Evolutionary conservation across 2,329 filamentous ascomycete species (phyloP), one percentile per base, ranked within the genome.

Genomic region (Neofusicoccum parvum): DNA sequence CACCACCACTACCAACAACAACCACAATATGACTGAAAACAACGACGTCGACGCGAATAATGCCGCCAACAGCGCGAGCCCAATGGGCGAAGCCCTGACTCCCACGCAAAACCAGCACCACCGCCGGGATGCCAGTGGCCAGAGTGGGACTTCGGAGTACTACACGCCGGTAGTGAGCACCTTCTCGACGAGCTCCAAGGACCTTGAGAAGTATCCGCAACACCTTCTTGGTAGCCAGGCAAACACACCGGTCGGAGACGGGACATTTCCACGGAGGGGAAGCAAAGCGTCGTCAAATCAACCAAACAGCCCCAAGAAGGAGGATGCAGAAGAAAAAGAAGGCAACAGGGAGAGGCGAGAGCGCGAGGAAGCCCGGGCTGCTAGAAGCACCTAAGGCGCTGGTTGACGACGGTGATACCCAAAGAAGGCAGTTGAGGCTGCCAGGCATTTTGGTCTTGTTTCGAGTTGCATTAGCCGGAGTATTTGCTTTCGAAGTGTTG

Each of bases 161-260:
- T 79, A 79, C 67, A 76, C 81, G 32, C 80, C 82, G 1, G 76
- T 84, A 56, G 80, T 83, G 67, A 82, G 81, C 36, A 83, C 78
- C 23, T 84, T 85, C 69, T 83, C 81, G 23, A 84, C 82, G 1
- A 83, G 81, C 70, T 81, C 80, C 66, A 81, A 80, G 68, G 83
- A 85, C 67, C 75, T 84, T 5, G 78, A 82, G 68, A 79, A 78
- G 11, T 82, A 79, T 68, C 79, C 80, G 5, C 77, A 77, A 45
- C 79, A 80, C 64, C 75, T 76, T 45, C 73, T 80, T 17, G 76
- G 77, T 36, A 65, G 63, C 20, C 62, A 64, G 43, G 62, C 50
- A 36, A 56, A 27, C 37, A 64, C 62, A 9, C 62, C 62, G 5
- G 51, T 64, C 5, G 62, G 62, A 12, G 62, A 64, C 14, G 62